phyloP scores from a whole-genome alignment of 148 eudicot species.

The Arbutus unedo region DNA sequence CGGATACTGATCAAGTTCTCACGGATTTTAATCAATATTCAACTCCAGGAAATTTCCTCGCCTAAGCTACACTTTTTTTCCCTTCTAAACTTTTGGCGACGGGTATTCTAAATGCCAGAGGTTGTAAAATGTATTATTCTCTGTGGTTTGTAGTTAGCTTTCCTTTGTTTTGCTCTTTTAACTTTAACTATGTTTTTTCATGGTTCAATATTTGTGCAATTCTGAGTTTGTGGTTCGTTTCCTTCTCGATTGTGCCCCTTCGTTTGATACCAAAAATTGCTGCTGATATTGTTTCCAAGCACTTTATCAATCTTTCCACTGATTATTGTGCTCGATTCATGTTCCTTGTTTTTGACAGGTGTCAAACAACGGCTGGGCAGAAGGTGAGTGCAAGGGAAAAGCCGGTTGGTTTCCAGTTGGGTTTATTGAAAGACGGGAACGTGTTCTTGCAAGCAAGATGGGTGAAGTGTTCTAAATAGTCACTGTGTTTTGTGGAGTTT shows the following conservation, averaged over 20 bases:
- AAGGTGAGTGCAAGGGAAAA: slow-evolving; percentile 98
- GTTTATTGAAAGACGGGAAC: slow-evolving; percentile 91
- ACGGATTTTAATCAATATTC: background rate
- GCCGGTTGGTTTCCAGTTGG: slow-evolving; percentile 96
- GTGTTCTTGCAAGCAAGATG: slow-evolving; percentile 90
- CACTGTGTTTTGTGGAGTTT: background rate
- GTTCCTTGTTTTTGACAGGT: slow-evolving; percentile 42
- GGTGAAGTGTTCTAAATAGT: slow-evolving; percentile 56
- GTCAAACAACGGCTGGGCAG: slow-evolving; percentile 91
- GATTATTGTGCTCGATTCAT: background rate
- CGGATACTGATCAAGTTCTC: background rate
- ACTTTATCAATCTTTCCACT: background rate
- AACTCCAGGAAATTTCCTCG: background rate
- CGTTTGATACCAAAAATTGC: background rate
- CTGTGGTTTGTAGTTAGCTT: background rate
- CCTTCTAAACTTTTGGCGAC: background rate
- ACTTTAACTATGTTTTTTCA: background rate
- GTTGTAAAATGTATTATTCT: background rate
- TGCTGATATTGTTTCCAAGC: background rate
- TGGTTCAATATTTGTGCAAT: background rate
- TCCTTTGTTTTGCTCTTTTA: background rate
- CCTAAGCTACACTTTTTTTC: background rate
- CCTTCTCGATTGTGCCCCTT: background rate
- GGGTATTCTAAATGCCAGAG: background rate
- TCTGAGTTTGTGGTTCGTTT: background rate